Evolutionary conservation across 208 protist genomes (phyloP), one percentile per base, ranked within the genome.

Genomic region (Trypanosoma vivax): DNA sequence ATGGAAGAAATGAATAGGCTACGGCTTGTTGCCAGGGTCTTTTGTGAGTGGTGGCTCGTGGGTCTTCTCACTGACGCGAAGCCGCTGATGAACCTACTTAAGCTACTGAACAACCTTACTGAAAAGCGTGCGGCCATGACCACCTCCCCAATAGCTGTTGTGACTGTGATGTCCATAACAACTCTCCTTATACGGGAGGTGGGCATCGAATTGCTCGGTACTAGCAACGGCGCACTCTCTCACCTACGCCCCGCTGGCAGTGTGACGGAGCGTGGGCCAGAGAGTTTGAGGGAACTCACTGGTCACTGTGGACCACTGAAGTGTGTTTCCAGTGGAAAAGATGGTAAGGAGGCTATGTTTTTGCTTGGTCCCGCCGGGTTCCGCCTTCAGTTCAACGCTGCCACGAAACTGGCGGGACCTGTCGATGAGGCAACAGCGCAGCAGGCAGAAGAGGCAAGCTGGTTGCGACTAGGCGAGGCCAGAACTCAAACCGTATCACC

Each of bases 11-110:
- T 64, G 31, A 64, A 55, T 39, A 35, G 31, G 5, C 49, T 64
- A 10, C 58, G 58, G 13, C 18, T 64, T 14, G 43, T 62, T 25
- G 54, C 49, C 5, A 56, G 28, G 21, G 47, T 69, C 14, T 53
- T 55, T 30, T 51, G 45, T 50, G 62, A 69, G 47, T 60, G 50
- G 62, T 69, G 51, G 51, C 54, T 69, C 24, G 43, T 63, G 28
- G 62, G 62, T 7, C 62, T 69, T 38, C 28, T 69, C 35, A 34
- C 41, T 2, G 51, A 67, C 10, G 50, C 50, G 4, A 59, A 42
- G 37, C 39, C 47, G 3, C 2, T 67, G 9, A 11, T 67, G n/a
- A 55, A 53, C 5, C 7, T 69, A 7, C 30, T 69, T 9, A 60
- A 57, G 33, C 27, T 47, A 6, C 19, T 69, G 2, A 14, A 52